Evolutionary conservation across 208 protist species (phyloP).

Genomic region (Trichomonas vaginalis): DNA sequence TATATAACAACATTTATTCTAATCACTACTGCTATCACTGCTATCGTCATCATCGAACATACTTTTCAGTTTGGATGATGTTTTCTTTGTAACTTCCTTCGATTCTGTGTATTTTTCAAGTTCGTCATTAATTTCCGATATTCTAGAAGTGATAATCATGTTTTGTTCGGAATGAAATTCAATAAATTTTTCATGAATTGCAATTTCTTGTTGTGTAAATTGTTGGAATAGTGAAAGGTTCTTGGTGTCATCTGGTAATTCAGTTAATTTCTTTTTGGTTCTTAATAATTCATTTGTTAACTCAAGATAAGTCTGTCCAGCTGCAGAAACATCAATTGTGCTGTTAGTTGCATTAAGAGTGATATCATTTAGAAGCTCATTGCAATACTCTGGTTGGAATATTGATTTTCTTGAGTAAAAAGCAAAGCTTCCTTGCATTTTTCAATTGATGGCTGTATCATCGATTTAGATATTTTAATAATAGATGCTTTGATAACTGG

Average conservation of each 20-base stretch:
- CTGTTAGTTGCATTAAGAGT: neutral
- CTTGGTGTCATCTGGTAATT: neutral
- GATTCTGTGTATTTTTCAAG: neutral
- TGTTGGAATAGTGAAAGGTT: neutral
- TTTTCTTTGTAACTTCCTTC: no score
- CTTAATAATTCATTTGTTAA: neutral
- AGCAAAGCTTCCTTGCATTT: neutral
- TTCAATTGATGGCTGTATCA: neutral
- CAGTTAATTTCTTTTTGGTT: neutral
- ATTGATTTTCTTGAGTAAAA: neutral
- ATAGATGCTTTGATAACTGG: neutral
- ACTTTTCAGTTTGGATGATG: no score
- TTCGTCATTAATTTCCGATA: neutral
- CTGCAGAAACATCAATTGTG: neutral
- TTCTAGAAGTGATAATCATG: neutral
- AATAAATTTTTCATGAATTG: neutral
- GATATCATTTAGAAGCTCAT: neutral
- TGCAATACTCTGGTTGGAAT: neutral
- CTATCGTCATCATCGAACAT: no score
- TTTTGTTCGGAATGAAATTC: neutral
- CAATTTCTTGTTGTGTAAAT: neutral
- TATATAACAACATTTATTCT: no score
- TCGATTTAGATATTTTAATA: neutral
- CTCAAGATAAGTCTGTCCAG: neutral
- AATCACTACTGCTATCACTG: no score